phyloP scores from a whole-genome alignment of 2,329 filamentous ascomycete genomes.

The Alternaria alternata region DNA sequence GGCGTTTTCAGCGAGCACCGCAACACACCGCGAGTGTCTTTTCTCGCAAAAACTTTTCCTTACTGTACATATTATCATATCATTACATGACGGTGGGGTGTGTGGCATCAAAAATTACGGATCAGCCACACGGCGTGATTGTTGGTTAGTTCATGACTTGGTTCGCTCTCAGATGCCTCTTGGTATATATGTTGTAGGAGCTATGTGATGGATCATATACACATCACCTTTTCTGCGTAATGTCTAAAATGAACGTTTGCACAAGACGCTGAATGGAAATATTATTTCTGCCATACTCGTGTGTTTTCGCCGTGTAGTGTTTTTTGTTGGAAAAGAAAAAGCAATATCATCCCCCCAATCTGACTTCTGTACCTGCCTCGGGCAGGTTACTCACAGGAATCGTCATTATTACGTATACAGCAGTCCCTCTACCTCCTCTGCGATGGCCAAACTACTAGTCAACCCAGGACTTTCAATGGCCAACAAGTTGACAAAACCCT shows the following conservation, averaged over 20 bases:
- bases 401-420: conserved; percentile 54
- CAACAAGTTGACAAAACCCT: conserved; percentile 86
- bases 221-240: conserved; percentile 15
- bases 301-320: not conserved
- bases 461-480: conserved; percentile 94
- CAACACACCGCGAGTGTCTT: conserved; percentile 7
- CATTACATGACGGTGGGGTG: conserved; percentile 8
- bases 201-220: conserved; percentile 8
- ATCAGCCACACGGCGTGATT: conserved; percentile 8
- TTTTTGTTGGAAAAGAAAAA: not conserved
- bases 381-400: not conserved
- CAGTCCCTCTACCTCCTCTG: conserved; percentile 72
- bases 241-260: conserved; percentile 9
- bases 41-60: conserved; percentile 7
- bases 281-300: not conserved
- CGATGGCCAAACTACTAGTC: conserved; percentile 87
- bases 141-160: conserved; percentile 24
- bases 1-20: conserved; percentile 11
- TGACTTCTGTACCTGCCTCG: not conserved
- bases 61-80: conserved; percentile 26
- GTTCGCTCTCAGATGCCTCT: conserved; percentile 14
- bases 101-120: conserved; percentile 4
- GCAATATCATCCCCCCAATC: not conserved
- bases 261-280: conserved; percentile 8
- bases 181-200: conserved; percentile 6